Base-by-base conservation (phyloP, 805 yeast genomes). In the Saitoella complicata region DNA sequence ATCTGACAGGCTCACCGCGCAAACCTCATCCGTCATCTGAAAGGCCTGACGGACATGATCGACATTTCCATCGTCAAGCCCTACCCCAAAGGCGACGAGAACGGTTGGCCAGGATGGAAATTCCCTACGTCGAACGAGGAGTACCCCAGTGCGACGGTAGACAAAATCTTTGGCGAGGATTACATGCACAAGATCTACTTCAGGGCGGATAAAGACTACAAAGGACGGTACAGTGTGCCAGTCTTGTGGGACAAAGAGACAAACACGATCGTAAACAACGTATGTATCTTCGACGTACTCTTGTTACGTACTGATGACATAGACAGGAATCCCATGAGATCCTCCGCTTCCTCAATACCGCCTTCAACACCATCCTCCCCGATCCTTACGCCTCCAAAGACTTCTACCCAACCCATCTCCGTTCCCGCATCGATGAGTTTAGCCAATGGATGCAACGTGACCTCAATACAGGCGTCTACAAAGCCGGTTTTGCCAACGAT, bases 401-500 rank as follows among this genome's bases (percentile, higher is more conserved):
- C 58, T 65, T 78, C 49, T 78, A 78, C 49, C 95, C 95, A 30
- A 58, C 61, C 5, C 58, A 61, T 1, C 62, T 77, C 51, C 67
- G 69, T 50, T 44, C 58, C 0, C 60, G 76, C 50, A 83, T 87
- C 55, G 94, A 87, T 56, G 84, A 73, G 45, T 57, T 85, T 52
- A 86, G 91, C 57, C 70, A 67, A 11, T 80, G 93, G 87, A 73
- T 83, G 37, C 87, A 87, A 39, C 33, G 32, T n/a, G 42, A 71
- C 55, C 80, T 88, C 61, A 86, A 87, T 69, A 84, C 82, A 57
- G 96, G 95, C 37, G 96, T 87, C 37, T 88, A 88, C 69, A 88
- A 85, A 64, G 53, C 91, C 2, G 97, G 97, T 0, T 88, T 87
- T 62, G 84, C 95, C 4, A 76, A 85, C 7, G 71, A 71, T 46